Base-by-base conservation (phyloP, 2,329 filamentous ascomycete genomes). In the Colletotrichum sp. region DNA sequence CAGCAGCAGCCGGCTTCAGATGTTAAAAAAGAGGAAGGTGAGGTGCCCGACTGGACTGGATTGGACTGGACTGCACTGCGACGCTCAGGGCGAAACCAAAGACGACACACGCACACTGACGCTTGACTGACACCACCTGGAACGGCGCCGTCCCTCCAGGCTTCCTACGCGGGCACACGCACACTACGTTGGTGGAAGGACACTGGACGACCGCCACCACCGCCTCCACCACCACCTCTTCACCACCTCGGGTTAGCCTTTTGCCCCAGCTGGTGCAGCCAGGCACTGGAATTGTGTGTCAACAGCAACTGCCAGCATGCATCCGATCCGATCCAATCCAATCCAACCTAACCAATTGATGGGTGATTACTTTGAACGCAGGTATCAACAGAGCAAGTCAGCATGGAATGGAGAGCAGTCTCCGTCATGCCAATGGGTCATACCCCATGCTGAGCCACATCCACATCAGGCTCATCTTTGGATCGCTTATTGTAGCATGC, bases 1-100 rank as follows among this genome's bases (percentile, higher is more conserved):
- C 34, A 55, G 38, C 34, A 36, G 36, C 28, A 15, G 43, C 60
- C 72, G 61, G 72, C 68, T 71, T 57, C 72, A 72, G 72, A 75
- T 61, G 61, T 63, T 61, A 63, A 38, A 57, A 63, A 52, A 13
- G 58, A 24, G 30, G 38, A 55, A 48, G 3, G 58, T 21, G 21
- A 28, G 55, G 55, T 28, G 4, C 28, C 18, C 3, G n/a, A 63
- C 30, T 21, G 32, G n/a, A 21, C 43, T 52, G 43, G n/a, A 63
- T n/a, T 21, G 32, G n/a, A 21, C 43, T 52, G 43, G 10, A 48
- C 43, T n/a, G 18, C n/a, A 13, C 10, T 21, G 43, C n/a, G 43
- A 48, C 43, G 38, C 65, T 24, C 52, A 38, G 32, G 38, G 65
- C 71, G 71, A 58, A 71, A 71, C 66, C 58, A 15, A 58, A 70